Evolutionary conservation across 169 alveolate genomes (phyloP), one percentile per base, ranked within the genome.

Genomic region (Ichthyophthirius multifiliis): DNA sequence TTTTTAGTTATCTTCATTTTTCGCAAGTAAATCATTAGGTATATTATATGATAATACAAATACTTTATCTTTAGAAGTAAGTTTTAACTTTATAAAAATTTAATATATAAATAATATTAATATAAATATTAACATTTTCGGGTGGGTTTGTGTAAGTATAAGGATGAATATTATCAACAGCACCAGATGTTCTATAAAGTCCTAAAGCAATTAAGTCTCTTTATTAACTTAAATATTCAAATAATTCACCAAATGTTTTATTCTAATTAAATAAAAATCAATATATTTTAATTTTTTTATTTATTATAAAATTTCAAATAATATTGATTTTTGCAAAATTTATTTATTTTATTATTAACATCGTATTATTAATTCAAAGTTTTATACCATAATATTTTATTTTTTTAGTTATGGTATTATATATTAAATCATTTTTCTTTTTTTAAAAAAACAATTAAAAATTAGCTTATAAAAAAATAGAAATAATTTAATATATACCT

Each of bases 101-200:
- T 6, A 13, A 39, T n/a, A 15, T 41, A 3, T 67, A 67, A n/a
- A 37, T 1, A 1, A 1, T 31, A 31, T 55, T 3, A 27, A 27
- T 55, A 4, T 16, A 0, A 1, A 64, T 6, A 0, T 18, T 41
- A 37, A 67, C 77, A 67, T 67, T 62, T 13, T 75, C 71, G 5
- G 79, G 82, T 10, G 97, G 97, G 46, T 94, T 94, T 6, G 96
- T 91, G 62, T 87, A 94, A 13, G 90, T 90, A 82, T 94, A 94
- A 3, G 97, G 94, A 67, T 89, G 86, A 43, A 84, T 83, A 74
- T 94, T 94, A 90, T 94, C 97, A 20, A 89, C 79, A 7, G 96
- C 94, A 35, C 95, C 96, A 4, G 93, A 90, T 39, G 91, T 23
- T 80, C 97, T 82, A 83, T 94, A 94, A 20, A 94, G 76, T 15